Conservation (phyloP, 192 early-diverging fungal species). For the Coemansia sp. region DNA sequence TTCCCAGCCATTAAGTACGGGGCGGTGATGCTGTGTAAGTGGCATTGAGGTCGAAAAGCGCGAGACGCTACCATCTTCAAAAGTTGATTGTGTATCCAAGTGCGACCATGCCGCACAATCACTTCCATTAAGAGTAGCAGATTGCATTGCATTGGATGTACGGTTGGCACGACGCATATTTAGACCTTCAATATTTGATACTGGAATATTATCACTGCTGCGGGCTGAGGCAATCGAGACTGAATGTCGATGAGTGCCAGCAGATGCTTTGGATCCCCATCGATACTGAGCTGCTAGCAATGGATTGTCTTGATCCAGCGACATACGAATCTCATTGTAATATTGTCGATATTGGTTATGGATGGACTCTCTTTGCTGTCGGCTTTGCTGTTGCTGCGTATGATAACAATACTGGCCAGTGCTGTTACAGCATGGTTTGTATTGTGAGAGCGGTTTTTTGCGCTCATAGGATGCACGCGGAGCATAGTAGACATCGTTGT, state of each 20-base stretch:
- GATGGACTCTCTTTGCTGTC: neutral
- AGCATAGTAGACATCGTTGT: neutral
- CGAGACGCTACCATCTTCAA: slow-evolving; percentile 24
- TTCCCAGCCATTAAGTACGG: slow-evolving; percentile 44
- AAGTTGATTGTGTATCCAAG: slow-evolving; percentile 28
- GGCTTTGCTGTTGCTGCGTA: neutral
- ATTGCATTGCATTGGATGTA: slow-evolving; percentile 45
- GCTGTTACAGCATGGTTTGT: neutral
- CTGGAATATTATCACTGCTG: slow-evolving; percentile 9
- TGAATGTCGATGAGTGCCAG: neutral
- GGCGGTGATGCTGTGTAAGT: slow-evolving; percentile 13
- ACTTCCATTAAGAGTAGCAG: slow-evolving; percentile 32
- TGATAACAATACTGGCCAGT: neutral
- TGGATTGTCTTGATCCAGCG: neutral
- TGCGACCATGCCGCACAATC: slow-evolving; percentile 48
- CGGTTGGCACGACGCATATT: slow-evolving; percentile 34
- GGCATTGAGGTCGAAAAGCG: slow-evolving; percentile 14
- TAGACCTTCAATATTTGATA: slow-evolving; percentile 29
- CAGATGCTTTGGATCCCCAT: neutral
- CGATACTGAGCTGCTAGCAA: neutral
- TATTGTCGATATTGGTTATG: neutral
- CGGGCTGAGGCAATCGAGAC: slow-evolving; percentile 12
- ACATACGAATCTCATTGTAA: neutral
- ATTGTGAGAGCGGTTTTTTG: neutral
- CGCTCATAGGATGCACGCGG: neutral